Base-by-base conservation (phyloP, 345 rosid genomes). In the Laguncularia racemosa region DNA sequence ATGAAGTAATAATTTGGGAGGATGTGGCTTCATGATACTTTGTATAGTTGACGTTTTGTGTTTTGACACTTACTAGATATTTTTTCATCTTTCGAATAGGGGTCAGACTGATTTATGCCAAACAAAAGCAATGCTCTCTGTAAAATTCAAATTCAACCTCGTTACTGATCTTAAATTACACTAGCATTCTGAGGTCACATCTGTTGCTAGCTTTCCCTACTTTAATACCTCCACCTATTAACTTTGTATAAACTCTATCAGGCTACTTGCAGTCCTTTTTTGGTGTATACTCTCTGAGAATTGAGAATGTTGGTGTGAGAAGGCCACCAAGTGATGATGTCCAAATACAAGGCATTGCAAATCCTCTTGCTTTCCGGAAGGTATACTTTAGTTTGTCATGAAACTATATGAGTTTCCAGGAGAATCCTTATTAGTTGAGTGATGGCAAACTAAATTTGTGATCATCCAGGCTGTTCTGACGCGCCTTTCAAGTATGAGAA, bases 241-340 rank as follows among this genome's bases (percentile, higher is more conserved):
- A 33, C 10, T 33, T 33, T 33, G 40, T 5, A 33, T 33, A 9
- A 13, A 56, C 63, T 49, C 52, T 44, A 19, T 62, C 68, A 85
- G 92, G 88, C 56, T 85, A 76, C 70, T 59, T 85, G 84, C 88
- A 85, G 72, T 82, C 92, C 53, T 62, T 72, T 53, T 85, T 82
- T 69, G 91, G 91, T 71, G 79, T 85, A 12, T 79, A 73, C 76
- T 85, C 88, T 44, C 66, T 85, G 49, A 76, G 91, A 65, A 82
- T 85, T 61, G 91, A 85, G 78, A 82, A 82, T 64, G 65, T 66
- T 43, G 88, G 92, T 52, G 80, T 82, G 7, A 80, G 86, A 63
- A 76, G 84, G 71, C 84, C 86, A 16, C 75, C 88, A 0, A 78
- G 84, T 59, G 92, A 85, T 62, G 88, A 78, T 63, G 84, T 82